Evolutionary conservation across 768 basidiomycete species (phyloP).

Genomic region (Leccinellum luteum): DNA sequence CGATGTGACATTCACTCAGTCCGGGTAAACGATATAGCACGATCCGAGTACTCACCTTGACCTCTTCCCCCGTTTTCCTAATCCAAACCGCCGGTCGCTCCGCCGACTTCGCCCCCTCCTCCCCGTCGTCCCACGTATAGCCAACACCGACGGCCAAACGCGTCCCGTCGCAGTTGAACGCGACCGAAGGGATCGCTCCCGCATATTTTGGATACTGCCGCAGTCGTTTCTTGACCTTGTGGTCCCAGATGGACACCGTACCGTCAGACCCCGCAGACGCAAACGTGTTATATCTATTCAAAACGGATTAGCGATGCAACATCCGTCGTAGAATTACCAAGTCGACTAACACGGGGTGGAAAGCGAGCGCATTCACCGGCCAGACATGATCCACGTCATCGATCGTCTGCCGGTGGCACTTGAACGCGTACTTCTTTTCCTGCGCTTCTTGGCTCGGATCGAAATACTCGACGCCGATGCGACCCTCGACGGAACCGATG

Average conservation of each 20-base stretch:
- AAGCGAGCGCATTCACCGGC: slow-evolving; percentile 93
- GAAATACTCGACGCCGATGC: slow-evolving; percentile 97
- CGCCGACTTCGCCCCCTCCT: slow-evolving; percentile 64
- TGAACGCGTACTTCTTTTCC: slow-evolving; percentile 84
- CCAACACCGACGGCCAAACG: slow-evolving; percentile 82
- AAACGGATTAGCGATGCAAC: neutral
- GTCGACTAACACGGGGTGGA: slow-evolving; percentile 74
- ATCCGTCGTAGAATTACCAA: neutral
- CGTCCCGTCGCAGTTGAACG: slow-evolving; percentile 82
- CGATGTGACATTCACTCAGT: neutral
- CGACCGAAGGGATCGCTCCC: slow-evolving; percentile 70
- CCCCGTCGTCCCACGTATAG: slow-evolving; percentile 90
- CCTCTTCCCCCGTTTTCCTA: slow-evolving; percentile 69
- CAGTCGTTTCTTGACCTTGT: slow-evolving; percentile 91
- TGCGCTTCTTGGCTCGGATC: slow-evolving; percentile 76
- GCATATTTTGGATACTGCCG: slow-evolving; percentile 84
- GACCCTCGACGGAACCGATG: slow-evolving; percentile 89
- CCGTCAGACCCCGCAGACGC: slow-evolving; percentile 94
- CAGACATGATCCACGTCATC: slow-evolving; percentile 94
- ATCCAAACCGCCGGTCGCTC: slow-evolving; percentile 62
- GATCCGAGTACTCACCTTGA: slow-evolving; percentile 51
- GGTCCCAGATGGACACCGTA: slow-evolving; percentile 96
- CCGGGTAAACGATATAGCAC: neutral
- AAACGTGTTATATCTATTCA: slow-evolving; percentile 81
- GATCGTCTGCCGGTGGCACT: slow-evolving; percentile 89